Percentiles rank a stretch among this genome's conserved stretches.
Conservation (phyloP, 305 asterid genomes). For the Fraxinus platypoda region DNA sequence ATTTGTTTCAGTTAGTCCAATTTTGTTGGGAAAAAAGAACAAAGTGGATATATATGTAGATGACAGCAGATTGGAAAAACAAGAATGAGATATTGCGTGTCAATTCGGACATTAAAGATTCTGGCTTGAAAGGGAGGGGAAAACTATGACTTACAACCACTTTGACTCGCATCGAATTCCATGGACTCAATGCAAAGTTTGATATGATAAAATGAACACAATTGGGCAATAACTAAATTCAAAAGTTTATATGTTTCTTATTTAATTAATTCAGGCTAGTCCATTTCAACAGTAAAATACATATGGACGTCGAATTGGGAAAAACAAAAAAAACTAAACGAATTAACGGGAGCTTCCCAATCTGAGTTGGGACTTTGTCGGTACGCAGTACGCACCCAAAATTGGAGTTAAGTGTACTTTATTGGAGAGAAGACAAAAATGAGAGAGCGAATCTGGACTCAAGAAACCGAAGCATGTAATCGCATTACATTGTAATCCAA, state of each 20-base stretch:
- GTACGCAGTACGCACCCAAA: neutral
- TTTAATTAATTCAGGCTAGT: neutral
- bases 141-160: neutral
- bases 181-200: neutral
- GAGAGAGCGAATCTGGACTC: neutral
- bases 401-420: neutral
- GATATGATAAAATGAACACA: neutral
- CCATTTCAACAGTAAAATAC: neutral
- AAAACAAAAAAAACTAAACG: neutral
- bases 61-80: slow-evolving; percentile 32
- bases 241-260: neutral
- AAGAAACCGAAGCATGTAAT: too few relatives aligned
- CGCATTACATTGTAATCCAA: neutral
- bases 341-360: neutral
- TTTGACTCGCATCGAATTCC: neutral
- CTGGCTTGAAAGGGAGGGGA: neutral
- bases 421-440: neutral
- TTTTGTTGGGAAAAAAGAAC: slow-evolving; percentile 38
- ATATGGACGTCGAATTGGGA: neutral
- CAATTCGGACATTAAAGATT: neutral
- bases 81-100: neutral
- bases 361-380: neutral
- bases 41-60: slow-evolving; percentile 28
- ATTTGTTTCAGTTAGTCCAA: slow-evolving; percentile 29
- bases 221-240: neutral